Base-by-base conservation (phyloP, 2,329 filamentous ascomycete genomes). In the Cordyceps tenuipes region DNA sequence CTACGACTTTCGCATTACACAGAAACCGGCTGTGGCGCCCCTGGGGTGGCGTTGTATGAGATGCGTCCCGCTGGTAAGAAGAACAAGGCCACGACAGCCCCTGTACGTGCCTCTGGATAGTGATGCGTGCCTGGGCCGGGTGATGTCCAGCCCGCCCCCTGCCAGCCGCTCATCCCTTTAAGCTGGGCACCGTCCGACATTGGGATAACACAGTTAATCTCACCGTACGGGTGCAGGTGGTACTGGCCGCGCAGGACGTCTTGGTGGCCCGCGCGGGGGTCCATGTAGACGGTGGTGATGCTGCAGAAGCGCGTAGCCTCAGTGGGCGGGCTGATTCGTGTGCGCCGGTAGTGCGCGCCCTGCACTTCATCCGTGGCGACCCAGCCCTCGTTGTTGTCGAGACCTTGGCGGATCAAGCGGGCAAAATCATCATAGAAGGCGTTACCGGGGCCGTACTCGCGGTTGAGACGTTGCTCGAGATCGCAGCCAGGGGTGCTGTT, bases 251-350 rank as follows among this genome's bases (percentile, higher is more conserved):
- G 69, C 65, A 77, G 82, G n/a, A 71, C 75, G 6, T 76, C 73
- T 36, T 76, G 61, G 34, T 73, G 21, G 51, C 39, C 21, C 36
- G 36, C 77, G 17, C n/a, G n/a, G 1, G 56, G 56, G n/a, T 81
- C 73, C 75, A 84, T 82, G 66, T 81, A 83, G 19, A 84, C 81
- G 1, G 80, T 78, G 2, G 81, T 84, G 66, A 84, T 82, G 64
- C 76, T 79, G 67, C 82, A 79, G 68, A 73, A 83, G 23, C 75
- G 72, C 31, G 76, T 83, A 41, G 74, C 71, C 9, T 73, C 69
- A 2, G 68, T 73, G 1, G 81, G 82, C 5, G 76, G 63, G 46
- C 73, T 68, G 61, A 84, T 75, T 60, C 77, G 78, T 9, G 72
- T 72, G 6, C 77, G 74, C 1, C 76, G 75, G 63, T 82, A 82